A percentile compares a stretch with the other conserved stretches of the same genome.
Conservation (phyloP, 2,329 filamentous ascomycete genomes). For the Phyllosticta citrichinensis region DNA sequence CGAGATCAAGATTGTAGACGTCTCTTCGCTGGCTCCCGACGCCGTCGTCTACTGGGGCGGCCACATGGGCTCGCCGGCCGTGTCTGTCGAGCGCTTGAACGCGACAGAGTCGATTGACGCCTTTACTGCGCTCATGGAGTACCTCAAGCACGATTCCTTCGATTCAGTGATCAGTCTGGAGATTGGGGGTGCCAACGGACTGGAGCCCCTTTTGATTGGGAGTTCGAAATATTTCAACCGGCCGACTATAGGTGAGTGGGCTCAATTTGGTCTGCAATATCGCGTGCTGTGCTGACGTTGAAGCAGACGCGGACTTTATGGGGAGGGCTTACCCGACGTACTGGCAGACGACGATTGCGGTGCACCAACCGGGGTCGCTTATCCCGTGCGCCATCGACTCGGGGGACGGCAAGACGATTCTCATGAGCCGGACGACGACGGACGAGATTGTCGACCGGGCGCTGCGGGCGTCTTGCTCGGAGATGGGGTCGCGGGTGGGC, state of each 20-base stretch:
- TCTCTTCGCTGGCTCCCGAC: slow-evolving; percentile 34
- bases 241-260: slow-evolving; percentile 6
- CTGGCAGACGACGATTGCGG: slow-evolving; percentile 9
- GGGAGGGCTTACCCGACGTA: slow-evolving; percentile 7
- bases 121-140: slow-evolving; percentile 29
- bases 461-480: slow-evolving; percentile 12
- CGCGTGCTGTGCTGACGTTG: neutral
- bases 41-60: slow-evolving; percentile 37
- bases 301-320: slow-evolving; percentile 6
- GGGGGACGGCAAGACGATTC: slow-evolving; percentile 11
- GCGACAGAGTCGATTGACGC: slow-evolving; percentile 31
- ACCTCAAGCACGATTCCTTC: slow-evolving; percentile 21
- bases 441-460: slow-evolving; percentile 12
- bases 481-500: slow-evolving; percentile 20
- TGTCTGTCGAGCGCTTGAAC: slow-evolving; percentile 32
- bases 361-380: slow-evolving; percentile 6
- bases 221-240: slow-evolving; percentile 18
- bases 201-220: slow-evolving; percentile 15
- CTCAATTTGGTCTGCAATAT: neutral
- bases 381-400: slow-evolving; percentile 9
- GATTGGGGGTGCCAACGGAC: slow-evolving; percentile 39
- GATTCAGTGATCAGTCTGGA: slow-evolving; percentile 32
- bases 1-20: slow-evolving; percentile 32
- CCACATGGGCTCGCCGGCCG: slow-evolving; percentile 34
- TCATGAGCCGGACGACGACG: slow-evolving; percentile 10